Base-by-base conservation (phyloP, 176 grass and related monocot species). In the Bolboschoenus planiculmis region DNA sequence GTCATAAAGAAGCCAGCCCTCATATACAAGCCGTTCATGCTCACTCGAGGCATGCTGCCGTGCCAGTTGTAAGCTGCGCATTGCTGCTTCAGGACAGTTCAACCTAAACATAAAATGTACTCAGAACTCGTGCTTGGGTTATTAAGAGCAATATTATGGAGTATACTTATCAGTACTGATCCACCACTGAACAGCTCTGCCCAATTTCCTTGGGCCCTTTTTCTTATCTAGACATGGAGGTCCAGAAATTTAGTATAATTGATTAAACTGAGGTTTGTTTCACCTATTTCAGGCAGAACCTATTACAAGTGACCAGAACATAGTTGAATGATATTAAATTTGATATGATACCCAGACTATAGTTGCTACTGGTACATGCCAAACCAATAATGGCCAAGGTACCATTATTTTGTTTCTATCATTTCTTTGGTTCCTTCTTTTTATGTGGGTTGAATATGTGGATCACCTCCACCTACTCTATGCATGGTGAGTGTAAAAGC, bases 1-100 rank as follows among this genome's bases (percentile, higher is more conserved):
- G 65, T 97, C 94, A 71, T 97, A 97, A 63, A 97, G 76, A 79
- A 97, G 88, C 94, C 94, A 97, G 8, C 94, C 94, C 56, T 97
- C 94, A 59, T 97, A 97, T 42, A 97, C 90, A 34, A 97, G 84
- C 10, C 86, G 84, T 77, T 97, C 94, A 87, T 92, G 91, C 56
- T 90, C 86, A 50, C 84, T 84, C 47, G 83, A 56, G 59, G 94
- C 89, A 85, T 94, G 88, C 59, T 89, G 89, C 3, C 91, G 78
- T 84, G 94, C 94, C 66, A 94, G 84, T 83, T 97, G 94, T 77
- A 97, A 86, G 88, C 94, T 97, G 26, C 85, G 88, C 91, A 97
- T 94, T 39, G 94, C 91, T n/a, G 85, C 94, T 42, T 94, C 90
- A 67, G 91, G 91, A 74, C 91, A 97, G 86, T 89, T 97, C 76